phyloP scores from a whole-genome alignment of 768 basidiomycete species.

The Candolleomyces eurysporus region DNA sequence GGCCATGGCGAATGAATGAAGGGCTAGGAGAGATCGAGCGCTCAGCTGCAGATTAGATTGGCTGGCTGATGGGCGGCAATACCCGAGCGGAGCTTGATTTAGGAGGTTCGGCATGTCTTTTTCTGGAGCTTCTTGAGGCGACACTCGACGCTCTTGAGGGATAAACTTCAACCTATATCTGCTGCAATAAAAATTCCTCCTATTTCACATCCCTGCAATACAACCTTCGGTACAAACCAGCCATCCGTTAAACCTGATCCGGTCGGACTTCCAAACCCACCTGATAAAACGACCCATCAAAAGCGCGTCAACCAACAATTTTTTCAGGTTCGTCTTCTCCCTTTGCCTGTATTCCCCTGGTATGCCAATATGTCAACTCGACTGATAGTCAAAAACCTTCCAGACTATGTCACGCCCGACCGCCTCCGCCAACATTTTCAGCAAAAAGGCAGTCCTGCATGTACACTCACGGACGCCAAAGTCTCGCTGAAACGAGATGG shows the following conservation, averaged over 20 bases:
- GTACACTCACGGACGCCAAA: conserved; percentile 83
- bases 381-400: conserved; percentile 81
- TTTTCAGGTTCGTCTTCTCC: background rate
- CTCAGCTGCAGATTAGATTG: conserved; percentile 1
- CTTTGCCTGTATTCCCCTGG: background rate
- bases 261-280: no score
- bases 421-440: conserved; percentile 69
- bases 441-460: conserved; percentile 55
- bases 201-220: no score
- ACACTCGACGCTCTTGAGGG: no score
- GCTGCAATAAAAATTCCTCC: no score
- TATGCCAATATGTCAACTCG: conserved; percentile 59
- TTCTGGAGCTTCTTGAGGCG: no score
- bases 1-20: conserved; percentile 18
- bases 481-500: conserved; percentile 77
- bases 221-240: background rate
- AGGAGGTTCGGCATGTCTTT: no score
- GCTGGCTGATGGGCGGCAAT: conserved; percentile 12
- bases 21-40: background rate
- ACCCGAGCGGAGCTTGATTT: conserved; percentile 19
- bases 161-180: no score
- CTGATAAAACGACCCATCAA: no score
- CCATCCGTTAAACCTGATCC: background rate
- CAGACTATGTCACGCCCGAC: conserved; percentile 61
- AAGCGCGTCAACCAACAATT: no score